These are phyloP conservation scores for Pythium sp. DNA, from an alignment of 352 stramenopile genomes.

Conservation along the genomic window DNA sequence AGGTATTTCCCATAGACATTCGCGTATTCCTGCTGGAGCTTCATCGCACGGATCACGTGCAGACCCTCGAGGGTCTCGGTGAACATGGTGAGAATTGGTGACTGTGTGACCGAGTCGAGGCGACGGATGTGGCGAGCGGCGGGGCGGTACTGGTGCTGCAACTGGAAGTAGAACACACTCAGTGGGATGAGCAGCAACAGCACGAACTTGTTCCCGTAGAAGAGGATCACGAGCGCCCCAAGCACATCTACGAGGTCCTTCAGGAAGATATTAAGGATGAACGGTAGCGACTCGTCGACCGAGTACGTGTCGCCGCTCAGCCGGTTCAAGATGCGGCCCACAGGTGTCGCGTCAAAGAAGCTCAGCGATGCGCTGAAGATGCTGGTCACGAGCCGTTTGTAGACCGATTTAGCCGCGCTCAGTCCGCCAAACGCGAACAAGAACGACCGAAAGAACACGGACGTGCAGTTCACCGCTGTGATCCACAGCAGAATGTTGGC, in stretches of 20 bases:
- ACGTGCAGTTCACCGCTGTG: constrained; percentile 58
- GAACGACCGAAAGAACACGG: constrained; percentile 76
- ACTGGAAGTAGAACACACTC: constrained; percentile 53
- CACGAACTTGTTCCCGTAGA: constrained; percentile 76
- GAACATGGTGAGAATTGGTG: constrained; percentile 67
- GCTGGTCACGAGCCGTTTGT: constrained; percentile 43
- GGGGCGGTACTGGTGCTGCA: constrained; percentile 68
- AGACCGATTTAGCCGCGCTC: constrained; percentile 59
- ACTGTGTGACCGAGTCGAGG: constrained; percentile 70
- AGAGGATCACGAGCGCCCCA: constrained; percentile 72
- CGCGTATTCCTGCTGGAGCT: constrained; percentile 42
- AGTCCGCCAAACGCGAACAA: constrained; percentile 83
- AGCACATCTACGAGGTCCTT: constrained; percentile 74
- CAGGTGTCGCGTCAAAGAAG: constrained; percentile 73
- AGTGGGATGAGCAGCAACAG: constrained; percentile 72
- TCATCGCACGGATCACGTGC: constrained; percentile 55
- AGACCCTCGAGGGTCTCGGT: constrained; percentile 77
- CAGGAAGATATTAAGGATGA: constrained; percentile 88
- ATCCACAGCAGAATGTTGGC: constrained; percentile 61
- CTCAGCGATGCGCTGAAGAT: constrained; percentile 55
- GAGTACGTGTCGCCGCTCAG: constrained; percentile 81
- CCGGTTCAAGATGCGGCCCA: constrained; percentile 72
- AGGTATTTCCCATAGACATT: constrained; percentile 41
- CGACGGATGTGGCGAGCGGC: constrained; percentile 71
- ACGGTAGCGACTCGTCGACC: constrained; percentile 86